Conservation (phyloP, 2,329 filamentous ascomycete species). For the Monosporascus ibericus region DNA sequence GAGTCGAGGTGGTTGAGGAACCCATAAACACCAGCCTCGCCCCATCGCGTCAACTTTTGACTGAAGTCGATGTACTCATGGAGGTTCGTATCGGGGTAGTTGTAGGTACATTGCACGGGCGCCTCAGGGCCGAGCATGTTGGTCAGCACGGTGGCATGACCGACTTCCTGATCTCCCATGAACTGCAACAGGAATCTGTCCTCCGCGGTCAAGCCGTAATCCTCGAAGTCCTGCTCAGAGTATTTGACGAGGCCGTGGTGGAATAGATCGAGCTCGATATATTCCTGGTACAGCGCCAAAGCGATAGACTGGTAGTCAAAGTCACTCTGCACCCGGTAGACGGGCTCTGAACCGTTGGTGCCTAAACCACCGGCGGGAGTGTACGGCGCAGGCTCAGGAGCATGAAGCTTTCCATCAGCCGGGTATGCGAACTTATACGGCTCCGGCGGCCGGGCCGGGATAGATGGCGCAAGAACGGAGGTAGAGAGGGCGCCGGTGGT, state of each 20-base stretch:
- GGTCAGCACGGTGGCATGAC: slow-evolving; percentile 69
- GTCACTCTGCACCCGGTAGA: slow-evolving; percentile 73
- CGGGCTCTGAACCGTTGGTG: slow-evolving; percentile 69
- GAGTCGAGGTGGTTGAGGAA: slow-evolving; percentile 75
- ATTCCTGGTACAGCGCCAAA: slow-evolving; percentile 74
- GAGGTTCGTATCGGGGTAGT: slow-evolving; percentile 71
- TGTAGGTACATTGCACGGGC: slow-evolving; percentile 71
- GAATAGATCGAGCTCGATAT: slow-evolving; percentile 80
- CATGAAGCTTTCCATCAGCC: slow-evolving; percentile 61
- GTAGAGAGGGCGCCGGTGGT: slow-evolving; percentile 64
- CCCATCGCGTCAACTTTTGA: slow-evolving; percentile 78
- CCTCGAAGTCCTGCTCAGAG: slow-evolving; percentile 61
- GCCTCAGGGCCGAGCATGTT: slow-evolving; percentile 71
- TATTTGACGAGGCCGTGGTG: slow-evolving; percentile 68
- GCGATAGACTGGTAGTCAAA: slow-evolving; percentile 77
- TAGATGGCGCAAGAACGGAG: slow-evolving; percentile 47
- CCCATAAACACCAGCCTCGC: slow-evolving; percentile 74
- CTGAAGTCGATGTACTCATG: slow-evolving; percentile 77
- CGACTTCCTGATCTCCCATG: slow-evolving; percentile 72
- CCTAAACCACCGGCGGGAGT: slow-evolving; percentile 67
- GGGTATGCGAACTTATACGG: slow-evolving; percentile 64
- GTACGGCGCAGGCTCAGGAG: slow-evolving; percentile 65
- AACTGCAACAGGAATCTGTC: slow-evolving; percentile 67
- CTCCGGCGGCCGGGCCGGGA: slow-evolving; percentile 52
- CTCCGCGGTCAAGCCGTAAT: slow-evolving; percentile 60